phyloP scores from a whole-genome alignment of 257 asterid species.

The Lithospermum erythrorhizon region DNA sequence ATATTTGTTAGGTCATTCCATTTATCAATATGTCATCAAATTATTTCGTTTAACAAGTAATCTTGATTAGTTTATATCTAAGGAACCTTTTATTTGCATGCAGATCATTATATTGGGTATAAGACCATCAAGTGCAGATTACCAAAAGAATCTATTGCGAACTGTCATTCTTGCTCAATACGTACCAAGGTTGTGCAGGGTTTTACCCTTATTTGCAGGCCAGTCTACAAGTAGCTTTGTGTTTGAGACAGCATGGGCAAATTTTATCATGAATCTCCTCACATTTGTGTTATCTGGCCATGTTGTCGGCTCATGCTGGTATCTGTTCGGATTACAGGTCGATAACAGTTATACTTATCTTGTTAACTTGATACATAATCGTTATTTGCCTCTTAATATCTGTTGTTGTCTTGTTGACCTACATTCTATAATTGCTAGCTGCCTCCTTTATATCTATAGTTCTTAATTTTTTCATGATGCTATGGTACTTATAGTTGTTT shows the following conservation, averaged over 20 bases:
- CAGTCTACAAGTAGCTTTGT: slow-evolving; percentile 67
- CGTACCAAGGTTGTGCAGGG: slow-evolving; percentile 62
- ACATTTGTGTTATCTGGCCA: slow-evolving; percentile 61
- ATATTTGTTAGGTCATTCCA: slow-evolving; percentile 1
- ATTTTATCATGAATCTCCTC: slow-evolving; percentile 64
- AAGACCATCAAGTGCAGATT: slow-evolving; percentile 51
- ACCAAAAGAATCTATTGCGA: slow-evolving; percentile 53
- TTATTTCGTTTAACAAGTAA: no score
- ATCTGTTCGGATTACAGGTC: slow-evolving; percentile 83
- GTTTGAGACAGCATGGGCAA: slow-evolving; percentile 85
- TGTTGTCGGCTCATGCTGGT: slow-evolving; percentile 87
- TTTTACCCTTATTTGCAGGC: slow-evolving; percentile 63
- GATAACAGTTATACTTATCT: background rate
- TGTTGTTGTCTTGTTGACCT: background rate
- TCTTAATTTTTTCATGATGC: no score
- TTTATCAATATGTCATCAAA: no score
- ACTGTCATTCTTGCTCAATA: slow-evolving; percentile 59
- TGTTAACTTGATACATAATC: background rate
- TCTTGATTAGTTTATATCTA: background rate
- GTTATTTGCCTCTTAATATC: no score
- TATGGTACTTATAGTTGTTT: no score
- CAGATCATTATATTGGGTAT: slow-evolving; percentile 52
- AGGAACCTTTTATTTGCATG: slow-evolving; percentile 4
- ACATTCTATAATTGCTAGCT: background rate
- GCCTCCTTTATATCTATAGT: no score